A percentile compares a stretch with the other conserved stretches of the same genome.
Evolutionary conservation across 805 yeast genomes (phyloP).

Genomic region (Starmerella powellii): DNA sequence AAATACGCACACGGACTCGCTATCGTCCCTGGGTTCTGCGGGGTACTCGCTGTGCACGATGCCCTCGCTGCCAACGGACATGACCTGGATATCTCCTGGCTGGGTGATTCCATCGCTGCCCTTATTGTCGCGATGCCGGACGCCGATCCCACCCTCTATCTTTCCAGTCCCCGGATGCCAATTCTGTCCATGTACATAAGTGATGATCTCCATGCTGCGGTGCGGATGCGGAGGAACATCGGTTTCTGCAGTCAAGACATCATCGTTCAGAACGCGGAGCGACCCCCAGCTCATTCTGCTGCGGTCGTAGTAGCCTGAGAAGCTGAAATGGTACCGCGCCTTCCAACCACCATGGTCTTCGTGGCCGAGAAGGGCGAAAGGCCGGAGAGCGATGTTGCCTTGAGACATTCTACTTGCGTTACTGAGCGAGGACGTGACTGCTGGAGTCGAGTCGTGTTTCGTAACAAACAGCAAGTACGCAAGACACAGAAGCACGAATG

Average conservation of each 20-base stretch:
- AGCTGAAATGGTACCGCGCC: conserved; percentile 17
- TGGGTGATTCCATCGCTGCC: conserved; percentile 16
- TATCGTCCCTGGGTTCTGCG: neutral
- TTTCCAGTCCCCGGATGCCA: conserved; percentile 11
- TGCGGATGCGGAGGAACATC: conserved; percentile 20
- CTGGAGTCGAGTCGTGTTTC: too few relatives aligned
- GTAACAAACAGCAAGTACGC: too few relatives aligned
- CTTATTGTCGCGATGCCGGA: conserved; percentile 15
- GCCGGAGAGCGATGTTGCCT: conserved; percentile 11
- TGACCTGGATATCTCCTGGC: conserved; percentile 20
- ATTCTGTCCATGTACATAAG: conserved; percentile 9
- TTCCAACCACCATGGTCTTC: conserved; percentile 17
- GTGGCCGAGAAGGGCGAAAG: conserved; percentile 15
- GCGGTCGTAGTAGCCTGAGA: conserved; percentile 17
- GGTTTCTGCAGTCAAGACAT: conserved; percentile 11
- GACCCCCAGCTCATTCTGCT: conserved; percentile 19
- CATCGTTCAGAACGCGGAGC: conserved; percentile 19
- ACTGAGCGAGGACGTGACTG: too few relatives aligned
- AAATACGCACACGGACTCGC: conserved; percentile 4
- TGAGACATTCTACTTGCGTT: conserved; percentile 3
- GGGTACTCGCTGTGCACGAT: conserved; percentile 18
- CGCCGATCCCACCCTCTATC: conserved; percentile 18
- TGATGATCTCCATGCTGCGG: conserved; percentile 18
- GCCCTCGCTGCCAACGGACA: conserved; percentile 18
- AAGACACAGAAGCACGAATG: too few relatives aligned